phyloP scores from a whole-genome alignment of 2,329 filamentous ascomycete species.

The Neofusicoccum sp. region DNA sequence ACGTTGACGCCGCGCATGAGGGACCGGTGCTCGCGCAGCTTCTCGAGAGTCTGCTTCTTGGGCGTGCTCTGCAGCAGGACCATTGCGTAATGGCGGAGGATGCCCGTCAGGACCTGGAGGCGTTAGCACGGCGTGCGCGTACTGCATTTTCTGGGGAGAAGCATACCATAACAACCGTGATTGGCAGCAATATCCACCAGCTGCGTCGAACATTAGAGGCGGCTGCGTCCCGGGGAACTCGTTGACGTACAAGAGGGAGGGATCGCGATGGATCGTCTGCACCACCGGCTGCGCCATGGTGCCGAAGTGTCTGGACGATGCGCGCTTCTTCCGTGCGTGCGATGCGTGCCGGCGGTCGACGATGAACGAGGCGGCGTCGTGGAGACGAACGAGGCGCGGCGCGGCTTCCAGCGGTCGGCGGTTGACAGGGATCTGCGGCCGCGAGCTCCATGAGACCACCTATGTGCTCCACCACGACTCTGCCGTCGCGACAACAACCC shows the following conservation, averaged over 20 bases:
- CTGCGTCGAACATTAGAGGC: conserved; percentile 48
- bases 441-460: conserved; percentile 35
- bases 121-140: conserved; percentile 20
- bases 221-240: not conserved
- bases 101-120: conserved; percentile 71
- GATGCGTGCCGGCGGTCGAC: not conserved
- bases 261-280: conserved; percentile 98
- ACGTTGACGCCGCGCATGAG: conserved; percentile 82
- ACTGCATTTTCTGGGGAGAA: not conserved
- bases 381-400: conserved; percentile 4
- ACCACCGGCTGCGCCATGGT: conserved; percentile 80
- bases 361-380: conserved; percentile 5
- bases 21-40: conserved; percentile 80
- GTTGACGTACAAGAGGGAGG: conserved; percentile 82
- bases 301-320: conserved; percentile 17
- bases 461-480: conserved; percentile 28
- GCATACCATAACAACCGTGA: conserved; percentile 92
- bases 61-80: conserved; percentile 84
- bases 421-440: conserved; percentile 30
- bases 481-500: conserved; percentile 19
- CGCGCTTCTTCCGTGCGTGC: not conserved
- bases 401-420: conserved; percentile 4
- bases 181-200: conserved; percentile 98
- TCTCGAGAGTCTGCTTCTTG: conserved; percentile 72
- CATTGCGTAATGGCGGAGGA: conserved; percentile 93